Evolutionary conservation across 352 stramenopile species (phyloP).

Genomic region (Globisporangium irregulare): DNA sequence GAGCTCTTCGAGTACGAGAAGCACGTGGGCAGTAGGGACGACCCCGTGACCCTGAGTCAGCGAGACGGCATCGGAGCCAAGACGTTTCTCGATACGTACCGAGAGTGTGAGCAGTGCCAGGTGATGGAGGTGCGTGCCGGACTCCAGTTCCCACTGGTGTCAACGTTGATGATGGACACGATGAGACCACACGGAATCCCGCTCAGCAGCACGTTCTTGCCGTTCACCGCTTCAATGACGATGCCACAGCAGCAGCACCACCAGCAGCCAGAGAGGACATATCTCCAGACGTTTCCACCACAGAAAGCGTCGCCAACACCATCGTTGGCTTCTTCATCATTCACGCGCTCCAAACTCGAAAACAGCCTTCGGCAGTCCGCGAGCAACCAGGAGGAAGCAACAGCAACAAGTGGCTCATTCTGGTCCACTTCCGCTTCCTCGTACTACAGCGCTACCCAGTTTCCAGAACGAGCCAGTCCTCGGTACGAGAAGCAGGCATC

Average conservation of each 20-base stretch:
- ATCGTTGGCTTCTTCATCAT: background rate
- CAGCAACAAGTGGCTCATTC: background rate
- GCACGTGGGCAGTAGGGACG: slow-evolving; percentile 26
- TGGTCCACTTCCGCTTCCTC: background rate
- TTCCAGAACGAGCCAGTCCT: background rate
- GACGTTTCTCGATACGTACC: slow-evolving; percentile 54
- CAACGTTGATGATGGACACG: slow-evolving; percentile 6
- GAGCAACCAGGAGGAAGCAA: slow-evolving; percentile 17
- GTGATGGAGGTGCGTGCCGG: slow-evolving; percentile 9
- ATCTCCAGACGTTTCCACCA: background rate
- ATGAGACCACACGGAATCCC: background rate
- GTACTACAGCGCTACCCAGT: background rate
- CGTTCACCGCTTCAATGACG: background rate
- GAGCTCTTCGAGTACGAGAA: slow-evolving; percentile 70
- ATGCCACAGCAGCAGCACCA: background rate
- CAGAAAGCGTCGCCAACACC: background rate
- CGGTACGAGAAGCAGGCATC: slow-evolving; percentile 1
- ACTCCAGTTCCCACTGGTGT: slow-evolving; percentile 10
- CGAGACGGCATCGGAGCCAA: slow-evolving; percentile 18
- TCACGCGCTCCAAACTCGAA: slow-evolving; percentile 15
- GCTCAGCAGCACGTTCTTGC: background rate
- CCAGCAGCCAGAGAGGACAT: background rate
- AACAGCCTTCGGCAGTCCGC: slow-evolving; percentile 14
- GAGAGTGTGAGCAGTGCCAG: slow-evolving; percentile 34
- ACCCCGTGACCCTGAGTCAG: slow-evolving; percentile 10